phyloP scores from a whole-genome alignment of 2,329 filamentous ascomycete genomes.

The Fusarium camptoceras region DNA sequence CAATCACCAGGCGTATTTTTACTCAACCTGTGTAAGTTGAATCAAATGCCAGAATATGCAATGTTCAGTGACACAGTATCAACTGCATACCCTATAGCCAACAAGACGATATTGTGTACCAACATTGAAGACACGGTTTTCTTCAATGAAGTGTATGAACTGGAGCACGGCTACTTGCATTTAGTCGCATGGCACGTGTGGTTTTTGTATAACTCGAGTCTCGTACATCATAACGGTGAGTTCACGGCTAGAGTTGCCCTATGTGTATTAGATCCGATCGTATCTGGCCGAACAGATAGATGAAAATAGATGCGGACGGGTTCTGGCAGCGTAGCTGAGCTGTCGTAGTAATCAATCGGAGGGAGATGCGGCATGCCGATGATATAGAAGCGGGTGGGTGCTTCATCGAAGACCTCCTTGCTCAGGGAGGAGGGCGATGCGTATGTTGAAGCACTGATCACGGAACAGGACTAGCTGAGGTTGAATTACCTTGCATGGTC shows the following conservation, averaged over 20 bases:
- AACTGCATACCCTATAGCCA: background rate
- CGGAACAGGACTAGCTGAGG: background rate
- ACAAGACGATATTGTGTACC: background rate
- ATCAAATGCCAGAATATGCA: background rate
- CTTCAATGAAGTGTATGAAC: background rate
- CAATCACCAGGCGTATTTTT: background rate
- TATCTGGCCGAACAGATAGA: background rate
- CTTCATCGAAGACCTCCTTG: slow-evolving; percentile 11
- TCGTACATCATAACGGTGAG: background rate
- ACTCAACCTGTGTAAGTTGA: too few relatives aligned
- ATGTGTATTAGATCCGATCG: too few relatives aligned
- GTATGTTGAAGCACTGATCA: background rate
- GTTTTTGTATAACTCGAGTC: slow-evolving; percentile 1
- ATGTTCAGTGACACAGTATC: too few relatives aligned
- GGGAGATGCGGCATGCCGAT: background rate
- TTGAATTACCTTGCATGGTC: background rate
- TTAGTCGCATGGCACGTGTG: background rate
- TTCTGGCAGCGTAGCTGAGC: background rate
- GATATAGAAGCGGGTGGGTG: background rate
- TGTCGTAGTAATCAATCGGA: background rate
- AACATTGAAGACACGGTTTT: background rate
- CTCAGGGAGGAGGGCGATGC: background rate
- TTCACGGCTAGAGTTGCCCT: slow-evolving; percentile 29
- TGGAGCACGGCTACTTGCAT: slow-evolving; percentile 17
- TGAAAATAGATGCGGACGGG: background rate